Percentiles rank a stretch among this genome's conserved stretches.
These are phyloP conservation scores for Byssothecium circinans DNA, from an alignment of 2,329 filamentous ascomycete genomes.

Conservation along the genomic window DNA sequence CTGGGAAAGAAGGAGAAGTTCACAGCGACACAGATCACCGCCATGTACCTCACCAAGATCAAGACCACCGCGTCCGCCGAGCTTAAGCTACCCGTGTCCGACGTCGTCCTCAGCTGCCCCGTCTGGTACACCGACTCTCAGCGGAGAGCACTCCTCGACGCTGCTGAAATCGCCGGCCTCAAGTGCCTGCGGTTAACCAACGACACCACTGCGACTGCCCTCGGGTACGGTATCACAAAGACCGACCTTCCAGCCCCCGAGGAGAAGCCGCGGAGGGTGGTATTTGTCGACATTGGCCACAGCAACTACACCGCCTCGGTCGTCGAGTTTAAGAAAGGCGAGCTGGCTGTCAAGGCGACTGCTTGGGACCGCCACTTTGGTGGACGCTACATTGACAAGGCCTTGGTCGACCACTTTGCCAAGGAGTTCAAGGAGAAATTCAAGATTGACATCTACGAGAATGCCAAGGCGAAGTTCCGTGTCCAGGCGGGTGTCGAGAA, in stretches of 20 bases:
- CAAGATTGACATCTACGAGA: conserved; percentile 92
- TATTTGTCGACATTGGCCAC: conserved; percentile 93
- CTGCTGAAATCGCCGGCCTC: conserved; percentile 88
- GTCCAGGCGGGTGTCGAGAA: conserved; percentile 90
- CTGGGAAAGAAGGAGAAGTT: conserved; percentile 94
- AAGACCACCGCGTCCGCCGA: conserved; percentile 84
- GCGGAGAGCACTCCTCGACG: conserved; percentile 85
- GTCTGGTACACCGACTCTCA: conserved; percentile 97
- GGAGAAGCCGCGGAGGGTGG: conserved; percentile 88
- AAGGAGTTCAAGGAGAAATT: conserved; percentile 97
- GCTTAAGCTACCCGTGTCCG: conserved; percentile 86
- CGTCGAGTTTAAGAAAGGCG: conserved; percentile 96
- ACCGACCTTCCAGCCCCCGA: conserved; percentile 84
- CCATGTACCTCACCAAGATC: conserved; percentile 96
- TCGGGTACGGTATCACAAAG: conserved; percentile 98
- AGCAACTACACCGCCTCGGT: conserved; percentile 94
- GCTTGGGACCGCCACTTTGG: conserved; percentile 95
- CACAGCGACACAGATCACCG: conserved; percentile 88
- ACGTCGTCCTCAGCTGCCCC: conserved; percentile 91
- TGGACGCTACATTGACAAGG: conserved; percentile 95
- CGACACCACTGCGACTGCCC: conserved; percentile 92
- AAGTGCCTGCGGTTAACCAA: conserved; percentile 95
- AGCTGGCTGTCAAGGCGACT: conserved; percentile 89
- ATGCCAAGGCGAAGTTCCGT: conserved; percentile 86
- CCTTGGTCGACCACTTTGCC: conserved; percentile 89